These are phyloP conservation scores for Phytophthora litchii DNA, from an alignment of 352 stramenopile species.

Conservation along the genomic window DNA sequence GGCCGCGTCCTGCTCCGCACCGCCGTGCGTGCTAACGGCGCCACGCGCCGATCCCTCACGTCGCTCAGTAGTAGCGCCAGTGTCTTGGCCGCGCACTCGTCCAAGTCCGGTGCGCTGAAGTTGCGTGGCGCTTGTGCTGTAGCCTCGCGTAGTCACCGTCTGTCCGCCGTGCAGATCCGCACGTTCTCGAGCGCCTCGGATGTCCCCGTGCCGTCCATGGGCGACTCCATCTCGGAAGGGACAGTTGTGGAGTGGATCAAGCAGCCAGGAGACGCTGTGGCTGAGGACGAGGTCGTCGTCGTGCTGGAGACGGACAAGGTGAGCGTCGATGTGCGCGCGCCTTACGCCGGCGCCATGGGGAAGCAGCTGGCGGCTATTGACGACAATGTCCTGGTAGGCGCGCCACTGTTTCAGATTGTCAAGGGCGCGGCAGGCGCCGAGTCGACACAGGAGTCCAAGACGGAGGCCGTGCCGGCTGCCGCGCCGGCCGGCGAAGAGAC, in stretches of 20 bases:
- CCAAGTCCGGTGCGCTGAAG: constrained; percentile 12
- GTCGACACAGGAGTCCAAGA: constrained; percentile 23
- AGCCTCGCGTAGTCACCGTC: constrained; percentile 3
- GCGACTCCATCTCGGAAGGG: constrained; percentile 98
- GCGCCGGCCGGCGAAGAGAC: constrained; percentile 37
- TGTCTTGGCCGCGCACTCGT: constrained; percentile 16
- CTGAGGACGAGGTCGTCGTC: constrained; percentile 97
- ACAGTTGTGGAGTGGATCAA: constrained; percentile 97
- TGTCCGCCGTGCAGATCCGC: constrained; percentile 26
- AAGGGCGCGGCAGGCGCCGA: constrained; percentile 66
- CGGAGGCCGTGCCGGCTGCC: constrained; percentile 22
- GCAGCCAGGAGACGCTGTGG: constrained; percentile 91
- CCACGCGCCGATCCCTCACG: constrained; percentile 24
- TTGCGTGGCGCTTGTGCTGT: constrained; percentile 6
- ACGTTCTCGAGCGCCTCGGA: constrained; percentile 53
- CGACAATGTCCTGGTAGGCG: constrained; percentile 95
- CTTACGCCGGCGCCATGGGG: constrained; percentile 86
- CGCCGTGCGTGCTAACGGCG: constrained; percentile 30
- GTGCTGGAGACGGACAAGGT: constrained; percentile 99
- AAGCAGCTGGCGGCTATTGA: constrained; percentile 93
- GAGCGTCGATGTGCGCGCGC: constrained; percentile 89
- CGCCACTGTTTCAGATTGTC: constrained; percentile 92
- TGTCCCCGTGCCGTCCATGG: constrained; percentile 89
- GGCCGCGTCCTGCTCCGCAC: constrained; percentile 37
- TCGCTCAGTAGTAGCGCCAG: constrained; percentile 14